Conservation (phyloP, 2,329 filamentous ascomycete genomes). For the Aspergillus sp. region DNA sequence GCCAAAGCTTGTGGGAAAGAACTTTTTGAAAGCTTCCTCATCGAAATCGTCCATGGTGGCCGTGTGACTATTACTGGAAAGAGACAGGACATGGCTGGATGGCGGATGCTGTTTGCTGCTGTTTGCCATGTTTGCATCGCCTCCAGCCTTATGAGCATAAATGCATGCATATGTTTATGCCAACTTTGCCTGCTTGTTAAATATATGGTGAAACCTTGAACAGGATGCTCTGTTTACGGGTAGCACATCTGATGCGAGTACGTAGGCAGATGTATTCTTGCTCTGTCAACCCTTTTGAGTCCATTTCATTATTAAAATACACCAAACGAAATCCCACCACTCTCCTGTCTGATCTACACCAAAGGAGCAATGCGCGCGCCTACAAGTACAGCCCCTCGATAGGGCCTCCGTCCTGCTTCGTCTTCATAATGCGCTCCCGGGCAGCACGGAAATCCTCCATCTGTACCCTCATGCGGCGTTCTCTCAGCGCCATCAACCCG, state of each 20-base stretch:
- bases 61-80: background rate
- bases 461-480: conserved; percentile 94
- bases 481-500: conserved; percentile 83
- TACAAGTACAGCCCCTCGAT: conserved; percentile 94
- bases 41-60: conserved; percentile 35
- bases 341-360: conserved; percentile 4
- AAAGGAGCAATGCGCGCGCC: conserved; percentile 12
- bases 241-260: background rate
- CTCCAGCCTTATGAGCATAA: conserved; percentile 1
- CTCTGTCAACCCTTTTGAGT: too few relatives aligned
- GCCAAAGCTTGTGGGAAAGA: conserved; percentile 75
- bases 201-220: too few relatives aligned
- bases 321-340: conserved; percentile 5
- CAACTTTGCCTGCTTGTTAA: too few relatives aligned
- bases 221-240: background rate
- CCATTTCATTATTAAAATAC: conserved; percentile 16
- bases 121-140: conserved; percentile 15
- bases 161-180: conserved; percentile 1
- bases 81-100: conserved; percentile 3
- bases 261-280: too few relatives aligned
- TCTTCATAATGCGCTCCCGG: conserved; percentile 89
- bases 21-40: conserved; percentile 42
- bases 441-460: conserved; percentile 97
- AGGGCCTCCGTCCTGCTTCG: conserved; percentile 96
- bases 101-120: conserved; percentile 10